Evolutionary conservation across 306 rosid genomes (phyloP).

Genomic region (Crotalaria pallida): DNA sequence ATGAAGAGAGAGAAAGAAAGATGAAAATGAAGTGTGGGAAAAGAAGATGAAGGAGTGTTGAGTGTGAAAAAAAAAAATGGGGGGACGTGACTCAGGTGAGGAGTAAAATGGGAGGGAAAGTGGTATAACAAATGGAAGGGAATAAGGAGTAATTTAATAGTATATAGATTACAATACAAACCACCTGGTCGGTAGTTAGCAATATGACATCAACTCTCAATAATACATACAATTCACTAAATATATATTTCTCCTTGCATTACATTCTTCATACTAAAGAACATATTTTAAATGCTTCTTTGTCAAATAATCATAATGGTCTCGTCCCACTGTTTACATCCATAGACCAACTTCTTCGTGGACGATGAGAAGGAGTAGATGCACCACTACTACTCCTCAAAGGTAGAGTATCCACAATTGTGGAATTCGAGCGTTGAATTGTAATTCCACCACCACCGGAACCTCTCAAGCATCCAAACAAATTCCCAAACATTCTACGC

Average conservation of each 20-base stretch:
- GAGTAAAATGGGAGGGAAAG: no score
- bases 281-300: not conserved
- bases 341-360: slow-evolving; percentile 76
- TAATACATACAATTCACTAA: not conserved
- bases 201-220: not conserved
- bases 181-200: not conserved
- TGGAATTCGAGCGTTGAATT: slow-evolving; percentile 4
- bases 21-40: no score
- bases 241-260: not conserved
- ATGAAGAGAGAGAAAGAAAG: no score
- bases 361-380: slow-evolving; percentile 16
- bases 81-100: no score
- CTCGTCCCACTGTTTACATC: slow-evolving; percentile 53
- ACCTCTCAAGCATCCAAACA: slow-evolving; percentile 55
- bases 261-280: not conserved
- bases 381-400: slow-evolving; percentile 9
- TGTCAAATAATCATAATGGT: slow-evolving; percentile 33
- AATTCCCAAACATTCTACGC: slow-evolving; percentile 28
- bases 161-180: not conserved
- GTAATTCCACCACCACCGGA: slow-evolving; percentile 2
- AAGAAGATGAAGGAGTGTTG: no score
- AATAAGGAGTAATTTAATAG: no score
- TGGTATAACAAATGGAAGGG: no score
- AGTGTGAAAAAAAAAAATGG: no score
- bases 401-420: not conserved